Evolutionary conservation across 2,329 filamentous ascomycete genomes (phyloP), one percentile per base, ranked within the genome.

Genomic region (Tolypocladium endophyticum): DNA sequence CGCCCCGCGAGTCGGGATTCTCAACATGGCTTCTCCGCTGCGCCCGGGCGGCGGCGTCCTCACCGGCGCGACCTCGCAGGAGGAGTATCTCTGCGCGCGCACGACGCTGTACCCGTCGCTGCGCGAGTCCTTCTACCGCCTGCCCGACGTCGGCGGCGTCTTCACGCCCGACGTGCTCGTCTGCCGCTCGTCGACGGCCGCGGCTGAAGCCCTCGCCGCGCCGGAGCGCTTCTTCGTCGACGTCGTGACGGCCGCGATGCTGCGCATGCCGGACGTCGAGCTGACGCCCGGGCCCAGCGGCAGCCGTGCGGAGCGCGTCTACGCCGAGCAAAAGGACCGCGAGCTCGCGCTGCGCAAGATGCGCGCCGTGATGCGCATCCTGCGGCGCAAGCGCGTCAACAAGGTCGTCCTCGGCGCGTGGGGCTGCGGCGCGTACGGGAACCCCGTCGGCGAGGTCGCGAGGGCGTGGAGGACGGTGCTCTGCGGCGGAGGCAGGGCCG

Each of bases 1-100:
- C 9, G 6, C 39, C n/a, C 41, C 41, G 20, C 60, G 60, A n/a
- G 75, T 83, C 1, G 81, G 77, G 4, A 74, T 87, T 30, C 74
- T 87, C 3, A 87, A 85, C 68, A 87, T 87, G 83, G 84, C 83
- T 0, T 87, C 84, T 0, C 82, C 83, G 0, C 75, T 85, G 0
- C 77, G 78, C 0, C 81, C 85, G 0, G 85, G 85, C 16, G 85
- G 84, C 9, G 85, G 85, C 0, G 79, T 87, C 36, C 69, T 87
- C 0, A 77, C 78, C 18, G 85, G 85, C 25, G 82, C 83, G 0
- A 80, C 79, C 11, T 80, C 79, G 4, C 83, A 86, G 62, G 85
- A 87, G 66, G 85, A 87, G 65, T 81, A 77, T 30, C 75, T 88
- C 2, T 87, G 85, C 65, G 77, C 81, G 64, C 43, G 43, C 43